phyloP scores from a whole-genome alignment of 164 flowering plant genomes.

The Cinnamomum micranthum region DNA sequence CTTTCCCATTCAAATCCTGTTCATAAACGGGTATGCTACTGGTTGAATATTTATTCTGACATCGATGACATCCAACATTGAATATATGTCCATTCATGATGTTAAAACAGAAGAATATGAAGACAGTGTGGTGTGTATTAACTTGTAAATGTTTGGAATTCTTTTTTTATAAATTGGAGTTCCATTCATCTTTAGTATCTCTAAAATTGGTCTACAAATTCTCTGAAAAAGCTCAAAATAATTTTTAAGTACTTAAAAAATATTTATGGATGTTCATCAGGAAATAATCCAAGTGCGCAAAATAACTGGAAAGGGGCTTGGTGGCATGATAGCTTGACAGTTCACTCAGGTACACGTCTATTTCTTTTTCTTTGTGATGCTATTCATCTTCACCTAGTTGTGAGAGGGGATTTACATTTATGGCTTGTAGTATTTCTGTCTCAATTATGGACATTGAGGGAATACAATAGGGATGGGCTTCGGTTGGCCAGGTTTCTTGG shows the following conservation, averaged over 20 bases:
- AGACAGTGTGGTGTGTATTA: too few relatives aligned
- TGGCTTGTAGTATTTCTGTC: too few relatives aligned
- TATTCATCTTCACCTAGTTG: not conserved
- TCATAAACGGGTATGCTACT: too few relatives aligned
- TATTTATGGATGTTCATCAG: conserved; percentile 27
- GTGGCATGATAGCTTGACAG: conserved; percentile 85
- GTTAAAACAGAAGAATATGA: not conserved
- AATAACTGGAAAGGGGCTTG: conserved; percentile 98
- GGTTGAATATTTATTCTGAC: too few relatives aligned
- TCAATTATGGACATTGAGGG: too few relatives aligned
- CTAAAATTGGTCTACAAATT: not conserved
- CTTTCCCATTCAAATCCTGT: too few relatives aligned
- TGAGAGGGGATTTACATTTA: too few relatives aligned
- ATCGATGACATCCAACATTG: too few relatives aligned
- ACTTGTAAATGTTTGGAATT: not conserved
- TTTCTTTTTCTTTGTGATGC: not conserved
- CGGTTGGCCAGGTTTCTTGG: too few relatives aligned
- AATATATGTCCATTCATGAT: not conserved
- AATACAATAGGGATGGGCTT: too few relatives aligned
- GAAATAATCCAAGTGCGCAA: conserved; percentile 76
- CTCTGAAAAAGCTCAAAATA: not conserved
- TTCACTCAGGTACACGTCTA: conserved; percentile 57
- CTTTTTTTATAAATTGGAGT: not conserved
- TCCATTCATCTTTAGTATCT: not conserved
- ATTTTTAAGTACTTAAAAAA: not conserved